Evolutionary conservation across 2,329 filamentous ascomycete genomes (phyloP).

Genomic region (Helicocarpus griseus): DNA sequence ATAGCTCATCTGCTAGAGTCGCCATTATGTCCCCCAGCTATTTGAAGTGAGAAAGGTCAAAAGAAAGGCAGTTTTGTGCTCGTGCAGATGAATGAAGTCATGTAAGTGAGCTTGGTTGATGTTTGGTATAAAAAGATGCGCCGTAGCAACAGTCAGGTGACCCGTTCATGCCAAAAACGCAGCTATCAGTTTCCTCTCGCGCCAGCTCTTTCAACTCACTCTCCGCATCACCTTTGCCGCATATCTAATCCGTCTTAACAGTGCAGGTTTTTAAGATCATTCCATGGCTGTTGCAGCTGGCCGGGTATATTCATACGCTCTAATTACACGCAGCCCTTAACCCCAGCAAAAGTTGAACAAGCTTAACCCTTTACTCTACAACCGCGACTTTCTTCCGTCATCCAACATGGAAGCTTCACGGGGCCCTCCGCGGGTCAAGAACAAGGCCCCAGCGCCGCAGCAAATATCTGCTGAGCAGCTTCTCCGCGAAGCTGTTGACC

Average conservation of each 20-base stretch:
- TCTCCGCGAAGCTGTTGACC: conserved; percentile 90
- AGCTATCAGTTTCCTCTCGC: not conserved
- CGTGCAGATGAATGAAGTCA: not conserved
- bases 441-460: conserved; percentile 85
- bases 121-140: not conserved
- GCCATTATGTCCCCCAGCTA: conserved; percentile 51
- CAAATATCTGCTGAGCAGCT: conserved; percentile 97
- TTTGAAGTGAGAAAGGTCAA: not conserved
- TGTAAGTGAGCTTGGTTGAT: not conserved
- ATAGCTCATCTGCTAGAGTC: conserved; percentile 81
- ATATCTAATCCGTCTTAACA: not conserved
- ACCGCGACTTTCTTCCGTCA: not conserved
- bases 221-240: not conserved
- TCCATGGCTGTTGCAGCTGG: no score
- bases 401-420: conserved; percentile 75
- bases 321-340: no score
- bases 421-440: conserved; percentile 93
- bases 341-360: not conserved
- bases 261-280: no score
- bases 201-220: not conserved
- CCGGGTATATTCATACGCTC: no score
- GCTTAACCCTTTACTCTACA: no score
- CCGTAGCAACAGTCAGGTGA: not conserved
- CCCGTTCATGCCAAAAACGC: not conserved
- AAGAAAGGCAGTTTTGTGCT: not conserved